These are phyloP conservation scores for Arabidopsis thaliana DNA, from an alignment of 345 rosid species.

Conservation along the genomic window DNA sequence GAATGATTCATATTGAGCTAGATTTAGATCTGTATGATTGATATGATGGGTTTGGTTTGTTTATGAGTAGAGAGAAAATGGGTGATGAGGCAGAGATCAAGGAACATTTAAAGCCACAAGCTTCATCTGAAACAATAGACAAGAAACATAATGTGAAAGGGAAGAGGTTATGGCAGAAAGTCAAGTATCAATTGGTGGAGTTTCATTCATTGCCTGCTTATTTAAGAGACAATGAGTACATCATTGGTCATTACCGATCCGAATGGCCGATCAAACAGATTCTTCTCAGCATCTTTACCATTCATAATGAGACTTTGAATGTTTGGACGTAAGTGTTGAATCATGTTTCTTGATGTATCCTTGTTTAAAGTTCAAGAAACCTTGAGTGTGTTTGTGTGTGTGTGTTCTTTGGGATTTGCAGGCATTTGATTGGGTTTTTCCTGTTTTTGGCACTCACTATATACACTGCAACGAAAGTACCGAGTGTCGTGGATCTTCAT, in stretches of 20 bases:
- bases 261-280: conserved; percentile 95
- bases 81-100: conserved; percentile 33
- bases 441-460: conserved; percentile 85
- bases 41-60: background rate
- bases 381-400: background rate
- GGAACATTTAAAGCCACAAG: conserved; percentile 34
- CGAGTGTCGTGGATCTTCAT: conserved; percentile 80
- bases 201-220: conserved; percentile 84
- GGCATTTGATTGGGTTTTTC: conserved; percentile 98
- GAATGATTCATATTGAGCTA: background rate
- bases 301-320: conserved; percentile 92
- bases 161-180: conserved; percentile 83
- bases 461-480: conserved; percentile 83
- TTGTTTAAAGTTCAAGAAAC: conserved; percentile 9
- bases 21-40: conserved; percentile 25
- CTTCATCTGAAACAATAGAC: conserved; percentile 53
- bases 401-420: conserved; percentile 45
- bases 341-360: background rate
- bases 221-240: conserved; percentile 86
- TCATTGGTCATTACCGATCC: conserved; percentile 80
- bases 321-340: conserved; percentile 84
- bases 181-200: conserved; percentile 89
- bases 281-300: conserved; percentile 77
- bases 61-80: conserved; percentile 47
- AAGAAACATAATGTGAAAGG: conserved; percentile 65